phyloP scores from a whole-genome alignment of 2,329 filamentous ascomycete species.

The Curvularia sp. region DNA sequence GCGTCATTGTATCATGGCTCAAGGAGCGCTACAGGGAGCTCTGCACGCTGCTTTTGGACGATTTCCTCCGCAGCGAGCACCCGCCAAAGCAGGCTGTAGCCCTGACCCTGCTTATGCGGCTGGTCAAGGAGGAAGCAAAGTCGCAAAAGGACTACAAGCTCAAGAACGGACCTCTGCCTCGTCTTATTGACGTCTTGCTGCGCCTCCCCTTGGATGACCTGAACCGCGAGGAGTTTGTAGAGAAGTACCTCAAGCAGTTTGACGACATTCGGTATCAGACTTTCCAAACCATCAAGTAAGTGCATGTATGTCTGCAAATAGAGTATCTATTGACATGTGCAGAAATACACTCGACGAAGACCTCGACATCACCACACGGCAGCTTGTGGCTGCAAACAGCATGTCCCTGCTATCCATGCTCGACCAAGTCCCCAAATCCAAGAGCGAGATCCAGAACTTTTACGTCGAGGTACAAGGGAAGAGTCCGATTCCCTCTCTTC shows the following conservation, averaged over 20 bases:
- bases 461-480: slow-evolving; percentile 71
- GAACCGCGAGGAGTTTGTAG: slow-evolving; percentile 74
- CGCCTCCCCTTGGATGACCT: slow-evolving; percentile 63
- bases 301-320: slow-evolving; percentile 18
- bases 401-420: slow-evolving; percentile 70
- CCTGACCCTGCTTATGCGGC: slow-evolving; percentile 80
- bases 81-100: slow-evolving; percentile 70
- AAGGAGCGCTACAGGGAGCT: slow-evolving; percentile 77
- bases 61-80: slow-evolving; percentile 66
- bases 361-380: slow-evolving; percentile 28
- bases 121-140: slow-evolving; percentile 75
- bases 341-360: slow-evolving; percentile 40
- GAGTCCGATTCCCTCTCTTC: slow-evolving; percentile 65
- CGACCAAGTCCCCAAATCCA: slow-evolving; percentile 72
- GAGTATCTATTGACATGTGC: slow-evolving; percentile 5
- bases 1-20: slow-evolving; percentile 78
- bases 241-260: slow-evolving; percentile 79
- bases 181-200: slow-evolving; percentile 69
- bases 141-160: slow-evolving; percentile 65
- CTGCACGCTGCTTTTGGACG: slow-evolving; percentile 63
- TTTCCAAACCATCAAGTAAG: slow-evolving; percentile 75
- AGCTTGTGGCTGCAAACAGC: slow-evolving; percentile 55
- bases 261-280: slow-evolving; percentile 88
- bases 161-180: slow-evolving; percentile 69
- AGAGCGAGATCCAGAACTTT: slow-evolving; percentile 71